Base-by-base conservation (phyloP, 1,284 basidiomycete genomes). In the Inonotus hispidus region DNA sequence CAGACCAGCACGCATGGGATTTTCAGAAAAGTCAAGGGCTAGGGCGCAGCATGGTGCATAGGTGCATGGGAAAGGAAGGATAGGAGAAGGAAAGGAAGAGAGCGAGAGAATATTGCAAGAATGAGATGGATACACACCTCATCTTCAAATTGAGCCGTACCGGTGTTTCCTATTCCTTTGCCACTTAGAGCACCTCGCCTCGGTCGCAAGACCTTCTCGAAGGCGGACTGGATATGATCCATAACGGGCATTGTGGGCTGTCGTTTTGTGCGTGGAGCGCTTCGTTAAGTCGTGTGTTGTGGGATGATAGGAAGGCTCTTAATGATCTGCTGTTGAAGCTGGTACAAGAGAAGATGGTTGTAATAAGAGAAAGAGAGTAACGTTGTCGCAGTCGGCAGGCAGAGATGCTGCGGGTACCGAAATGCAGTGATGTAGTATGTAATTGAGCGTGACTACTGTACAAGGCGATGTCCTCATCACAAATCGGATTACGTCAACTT, bases 171-270 rank as follows among this genome's bases (percentile, higher is more conserved):
- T 57, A 64, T 64, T 19, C 63, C 63, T 50, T 61, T 53, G 39
- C 59, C 54, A 41, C 62, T 21, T 3, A 56, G 39, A 21, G 54
- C 23, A 13, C 55, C 55, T 35, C 52, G 32, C 10, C 38, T 58
- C n/a, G 62, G 56, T 56, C 57, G 37, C 21, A 60, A 38, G 6
- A 64, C 59, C 45, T 54, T 64, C 35, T 62, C 58, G 41, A 63
- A 61, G 49, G 54, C 61, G 53, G 63, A 47, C 38, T 63, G 62
- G n/a, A 63, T 56, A 50, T 64, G 52, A 57, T 59, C 66, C 55
- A 53, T 54, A 27, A 61, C 53, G 14, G 63, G 43, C 59, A 65
- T 61, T 38, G 19, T 59, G 47, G 23, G 32, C 39, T 41, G 35
- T 11, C 16, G 56, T 35, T 5, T 23, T 32, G 47, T 37, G 37